Evolutionary conservation across 2,329 filamentous ascomycete genomes (phyloP), one percentile per base, ranked within the genome.

Genomic region (Arthrobotrys sinensis): DNA sequence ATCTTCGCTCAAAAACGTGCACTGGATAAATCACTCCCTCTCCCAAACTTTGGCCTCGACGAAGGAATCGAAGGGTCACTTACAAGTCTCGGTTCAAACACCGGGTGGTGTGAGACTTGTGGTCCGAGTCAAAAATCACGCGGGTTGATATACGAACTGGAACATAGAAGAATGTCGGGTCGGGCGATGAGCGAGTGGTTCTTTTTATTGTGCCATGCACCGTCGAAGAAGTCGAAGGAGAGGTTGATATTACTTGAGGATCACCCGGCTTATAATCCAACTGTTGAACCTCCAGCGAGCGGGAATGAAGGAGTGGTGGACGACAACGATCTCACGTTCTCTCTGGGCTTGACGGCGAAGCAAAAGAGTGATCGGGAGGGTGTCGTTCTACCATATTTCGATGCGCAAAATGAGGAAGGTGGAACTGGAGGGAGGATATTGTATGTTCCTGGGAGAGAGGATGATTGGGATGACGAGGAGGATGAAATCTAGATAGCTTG

Each of bases 391-490:
- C 96, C 96, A 14, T 98, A 99, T 84, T 97, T 96, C 85, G 96
- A 99, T 86, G 96, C 96, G 24, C 96, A 99, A 87, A 93, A 90
- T 66, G 91, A 91, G 36, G 91, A 90, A 0, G 88, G 89, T 0
- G 94, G 94, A 0, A 93, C 97, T 82, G 95, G 96, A 3, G 96
- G 96, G 0, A 88, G 95, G 78, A 99, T 99, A 80, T 83, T 99
- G 82, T 99, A 99, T 84, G 95, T 98, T 81, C 97, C 98, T 92
- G 95, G 94, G 0, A 89, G 90, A 80, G 96, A 98, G 85, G 81
- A 99, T 84, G 94, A 98, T 83, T 98, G 97, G 85, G 94, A 97
- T 81, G 94, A 97, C 76, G 94, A 97, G 83, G 94, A 97, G 82
- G 94, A 97, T 85, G 94, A 97, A 85, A 94, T 95, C 80, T 94